Evolutionary conservation across 352 stramenopile genomes (phyloP), one percentile per base, ranked within the genome.

Genomic region (Phytophthora litchii): DNA sequence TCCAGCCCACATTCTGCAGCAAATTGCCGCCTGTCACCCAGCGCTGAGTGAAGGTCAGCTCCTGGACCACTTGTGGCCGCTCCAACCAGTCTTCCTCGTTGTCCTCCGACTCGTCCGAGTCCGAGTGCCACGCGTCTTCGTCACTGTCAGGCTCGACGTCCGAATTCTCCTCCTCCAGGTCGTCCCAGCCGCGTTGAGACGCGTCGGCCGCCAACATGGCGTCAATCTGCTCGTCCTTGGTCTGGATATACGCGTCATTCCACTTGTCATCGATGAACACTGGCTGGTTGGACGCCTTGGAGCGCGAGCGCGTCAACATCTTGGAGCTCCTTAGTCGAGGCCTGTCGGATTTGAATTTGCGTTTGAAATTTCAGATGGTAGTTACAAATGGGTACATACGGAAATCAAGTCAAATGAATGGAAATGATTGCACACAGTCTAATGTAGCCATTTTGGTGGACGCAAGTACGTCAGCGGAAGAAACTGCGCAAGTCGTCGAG

Each of bases 221-320:
- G 54, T 91, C 84, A 55, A 94, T 91, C 76, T 92, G 74, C 70
- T 94, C 82, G 62, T 94, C 84, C 57, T 91, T 91, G 8, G 79
- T 76, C 64, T 86, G 72, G 52, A 94, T 91, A 64, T 90, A 94
- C 53, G 70, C 71, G 72, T 94, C 84, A 46, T 85, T 92, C 84
- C 84, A 94, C 59, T 86, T 74, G 47, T 94, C 83, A 59, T 92
- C 84, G 53, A 90, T 80, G 53, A 94, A 92, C 38, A 92, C 76
- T 20, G 79, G 80, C 70, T 83, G 72, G 41, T 89, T 89, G 21
- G 67, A 74, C 34, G 69, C 80, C 42, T 72, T 72, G n/a, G 84
- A 83, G 32, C 65, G 79, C 53, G 84, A 80, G 16, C 84, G 82
- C 36, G 84, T 94, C 40, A 91, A 70, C 82, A 94, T 91, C 49